phyloP scores from a whole-genome alignment of 768 basidiomycete genomes.

The Naganishia vaughanmartiniae region DNA sequence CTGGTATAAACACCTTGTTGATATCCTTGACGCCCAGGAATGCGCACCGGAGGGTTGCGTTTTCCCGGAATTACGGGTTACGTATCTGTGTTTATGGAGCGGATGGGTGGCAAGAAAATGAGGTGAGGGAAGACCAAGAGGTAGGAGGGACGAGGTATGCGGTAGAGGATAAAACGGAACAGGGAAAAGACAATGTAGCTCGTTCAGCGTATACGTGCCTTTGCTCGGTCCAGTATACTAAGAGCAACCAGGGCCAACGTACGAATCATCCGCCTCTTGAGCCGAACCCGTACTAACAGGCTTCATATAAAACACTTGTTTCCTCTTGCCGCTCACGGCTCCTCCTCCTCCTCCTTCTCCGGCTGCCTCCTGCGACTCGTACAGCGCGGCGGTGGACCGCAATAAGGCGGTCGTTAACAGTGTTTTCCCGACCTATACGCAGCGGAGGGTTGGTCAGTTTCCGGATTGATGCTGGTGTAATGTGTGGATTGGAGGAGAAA shows the following conservation, averaged over 20 bases:
- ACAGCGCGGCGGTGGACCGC: conserved; percentile 64
- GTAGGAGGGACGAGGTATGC: too few species aligned
- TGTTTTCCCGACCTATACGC: conserved; percentile 70
- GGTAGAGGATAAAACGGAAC: too few species aligned
- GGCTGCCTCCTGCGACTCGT: conserved; percentile 28
- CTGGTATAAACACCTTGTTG: conserved; percentile 71
- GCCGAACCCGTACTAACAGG: conserved; percentile 85
- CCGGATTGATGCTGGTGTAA: too few species aligned
- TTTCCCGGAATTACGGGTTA: conserved; percentile 55
- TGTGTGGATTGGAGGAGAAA: not conserved
- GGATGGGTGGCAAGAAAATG: conserved; percentile 21
- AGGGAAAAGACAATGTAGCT: too few species aligned
- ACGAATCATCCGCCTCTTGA: conserved; percentile 82
- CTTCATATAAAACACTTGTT: conserved; percentile 59
- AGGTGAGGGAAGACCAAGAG: not conserved
- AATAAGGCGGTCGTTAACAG: conserved; percentile 80
- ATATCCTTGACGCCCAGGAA: conserved; percentile 50
- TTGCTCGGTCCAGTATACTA: not conserved
- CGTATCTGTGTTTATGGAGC: conserved; percentile 61
- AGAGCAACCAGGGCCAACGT: conserved; percentile 24
- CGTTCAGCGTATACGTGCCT: too few species aligned
- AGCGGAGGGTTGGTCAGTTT: too few species aligned
- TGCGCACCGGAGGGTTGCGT: not conserved
- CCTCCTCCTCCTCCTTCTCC: not conserved
- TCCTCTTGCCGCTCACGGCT: too few species aligned